Evolutionary conservation across 106 monocot species (phyloP).

Genomic region (Dendrobium huoshanense): DNA sequence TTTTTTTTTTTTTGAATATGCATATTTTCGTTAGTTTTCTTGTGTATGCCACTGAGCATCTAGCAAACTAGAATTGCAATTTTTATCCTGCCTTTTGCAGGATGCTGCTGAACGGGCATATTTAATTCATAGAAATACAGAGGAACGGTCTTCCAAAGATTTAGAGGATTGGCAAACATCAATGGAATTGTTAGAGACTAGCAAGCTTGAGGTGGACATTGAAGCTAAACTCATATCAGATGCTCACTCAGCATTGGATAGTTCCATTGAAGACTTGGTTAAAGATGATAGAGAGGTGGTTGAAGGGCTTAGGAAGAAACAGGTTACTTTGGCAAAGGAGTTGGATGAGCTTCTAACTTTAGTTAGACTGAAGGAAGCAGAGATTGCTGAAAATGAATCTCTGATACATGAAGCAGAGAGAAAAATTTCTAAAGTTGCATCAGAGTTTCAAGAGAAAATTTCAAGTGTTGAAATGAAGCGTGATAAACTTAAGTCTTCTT

Average conservation of each 20-base stretch:
- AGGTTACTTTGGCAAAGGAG: constrained; percentile 50
- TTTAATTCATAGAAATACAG: constrained; percentile 38
- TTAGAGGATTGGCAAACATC: constrained; percentile 60
- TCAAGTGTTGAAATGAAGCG: constrained; percentile 45
- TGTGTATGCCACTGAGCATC: background rate
- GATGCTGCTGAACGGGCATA: constrained; percentile 66
- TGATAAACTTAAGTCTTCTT: constrained; percentile 25
- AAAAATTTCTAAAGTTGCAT: constrained; percentile 49
- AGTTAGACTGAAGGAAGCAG: constrained; percentile 74
- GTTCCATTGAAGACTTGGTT: constrained; percentile 55
- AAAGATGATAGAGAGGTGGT: constrained; percentile 69
- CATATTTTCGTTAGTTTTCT: background rate
- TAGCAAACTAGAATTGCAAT: background rate
- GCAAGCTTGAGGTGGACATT: constrained; percentile 51
- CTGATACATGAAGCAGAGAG: constrained; percentile 63
- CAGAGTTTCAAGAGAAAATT: constrained; percentile 49
- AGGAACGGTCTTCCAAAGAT: constrained; percentile 50
- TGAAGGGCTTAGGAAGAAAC: constrained; percentile 48
- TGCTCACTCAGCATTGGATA: constrained; percentile 49
- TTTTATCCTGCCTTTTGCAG: constrained; percentile 21
- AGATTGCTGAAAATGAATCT: constrained; percentile 65
- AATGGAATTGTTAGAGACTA: constrained; percentile 58
- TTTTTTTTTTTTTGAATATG: background rate
- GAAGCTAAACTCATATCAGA: constrained; percentile 55
- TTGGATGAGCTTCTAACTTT: constrained; percentile 54